These are phyloP conservation scores for Lithohypha guttulata DNA, from an alignment of 2,329 filamentous ascomycete genomes.

Conservation along the genomic window DNA sequence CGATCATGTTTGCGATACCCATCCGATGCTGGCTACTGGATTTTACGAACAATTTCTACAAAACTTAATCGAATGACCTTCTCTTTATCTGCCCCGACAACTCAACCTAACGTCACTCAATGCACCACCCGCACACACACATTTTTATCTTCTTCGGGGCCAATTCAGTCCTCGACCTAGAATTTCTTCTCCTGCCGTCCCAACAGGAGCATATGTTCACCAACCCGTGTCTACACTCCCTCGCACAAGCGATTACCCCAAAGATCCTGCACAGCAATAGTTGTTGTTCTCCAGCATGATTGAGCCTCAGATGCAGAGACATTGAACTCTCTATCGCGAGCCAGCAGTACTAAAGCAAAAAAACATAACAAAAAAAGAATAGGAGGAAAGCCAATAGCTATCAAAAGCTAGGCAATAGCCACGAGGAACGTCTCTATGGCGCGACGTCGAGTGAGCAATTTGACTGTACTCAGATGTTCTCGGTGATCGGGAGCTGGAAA, in stretches of 20 bases:
- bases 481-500: conserved; percentile 2
- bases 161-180: background rate
- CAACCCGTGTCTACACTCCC: conserved; percentile 1
- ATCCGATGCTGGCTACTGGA: conserved; percentile 7
- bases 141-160: no score
- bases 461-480: background rate
- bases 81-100: background rate
- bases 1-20: conserved; percentile 6
- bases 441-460: no score
- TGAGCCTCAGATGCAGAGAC: background rate
- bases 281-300: background rate
- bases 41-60: background rate
- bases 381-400: conserved; percentile 16
- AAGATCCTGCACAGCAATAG: background rate
- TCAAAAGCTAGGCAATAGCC: background rate
- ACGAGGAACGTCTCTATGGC: background rate
- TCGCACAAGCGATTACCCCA: background rate
- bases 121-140: background rate
- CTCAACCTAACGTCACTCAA: background rate
- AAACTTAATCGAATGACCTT: background rate
- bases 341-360: conserved; percentile 1
- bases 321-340: background rate
- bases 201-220: conserved; percentile 7
- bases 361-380: conserved; percentile 19
- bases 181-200: conserved; percentile 11